A percentile compares a stretch with the other conserved stretches of the same genome.
These are phyloP conservation scores for Sclerotinia spermophila DNA, from an alignment of 2,329 filamentous ascomycete species.

Conservation along the genomic window DNA sequence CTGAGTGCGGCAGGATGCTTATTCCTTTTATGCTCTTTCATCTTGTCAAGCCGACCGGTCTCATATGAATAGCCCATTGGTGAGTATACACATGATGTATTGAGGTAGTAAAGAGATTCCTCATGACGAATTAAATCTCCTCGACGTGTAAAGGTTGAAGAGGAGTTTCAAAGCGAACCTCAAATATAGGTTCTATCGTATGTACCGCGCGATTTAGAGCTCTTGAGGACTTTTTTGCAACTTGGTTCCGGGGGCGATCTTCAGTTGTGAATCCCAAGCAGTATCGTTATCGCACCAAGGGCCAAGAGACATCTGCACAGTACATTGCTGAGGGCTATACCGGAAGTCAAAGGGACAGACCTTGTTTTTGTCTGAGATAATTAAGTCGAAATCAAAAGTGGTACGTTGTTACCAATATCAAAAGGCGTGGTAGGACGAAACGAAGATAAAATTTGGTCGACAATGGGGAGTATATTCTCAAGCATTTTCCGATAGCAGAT, in stretches of 20 bases:
- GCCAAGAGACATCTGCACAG: not conserved
- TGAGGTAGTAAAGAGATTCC: not conserved
- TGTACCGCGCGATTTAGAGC: not conserved
- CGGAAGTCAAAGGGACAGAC: not conserved
- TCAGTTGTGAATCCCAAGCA: too few species aligned
- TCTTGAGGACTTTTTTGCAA: not conserved
- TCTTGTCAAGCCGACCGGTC: not conserved
- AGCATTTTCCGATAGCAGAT: not conserved
- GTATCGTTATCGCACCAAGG: not conserved
- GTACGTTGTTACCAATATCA: too few species aligned
- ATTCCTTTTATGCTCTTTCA: not conserved
- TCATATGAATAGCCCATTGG: not conserved
- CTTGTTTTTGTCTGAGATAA: not conserved
- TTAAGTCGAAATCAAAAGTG: not conserved
- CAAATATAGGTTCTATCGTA: not conserved
- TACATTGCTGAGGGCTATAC: too few species aligned
- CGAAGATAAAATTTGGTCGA: not conserved
- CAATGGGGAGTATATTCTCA: not conserved
- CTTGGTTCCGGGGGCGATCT: not conserved
- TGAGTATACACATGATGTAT: not conserved
- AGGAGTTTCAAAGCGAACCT: not conserved
- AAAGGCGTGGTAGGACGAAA: too few species aligned
- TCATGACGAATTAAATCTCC: not conserved
- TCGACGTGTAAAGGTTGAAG: not conserved
- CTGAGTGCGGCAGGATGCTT: not conserved